A percentile compares a stretch with the other conserved stretches of the same genome.
Conservation (phyloP, 768 basidiomycete genomes). For the Psilocybe azurescens region DNA sequence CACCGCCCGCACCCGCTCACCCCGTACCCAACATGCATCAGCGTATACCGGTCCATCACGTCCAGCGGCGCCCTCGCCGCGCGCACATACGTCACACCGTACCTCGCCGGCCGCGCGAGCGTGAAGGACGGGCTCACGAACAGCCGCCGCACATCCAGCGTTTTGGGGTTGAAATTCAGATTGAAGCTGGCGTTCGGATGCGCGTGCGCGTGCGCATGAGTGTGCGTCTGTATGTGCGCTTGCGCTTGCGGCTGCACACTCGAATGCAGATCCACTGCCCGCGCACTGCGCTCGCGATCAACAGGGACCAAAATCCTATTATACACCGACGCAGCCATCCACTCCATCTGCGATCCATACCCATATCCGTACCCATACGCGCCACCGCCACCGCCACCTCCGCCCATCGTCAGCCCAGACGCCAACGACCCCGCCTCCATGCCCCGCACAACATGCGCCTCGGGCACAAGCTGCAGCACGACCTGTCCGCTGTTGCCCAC, state of each 20-base stretch:
- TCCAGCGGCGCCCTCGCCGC: slow-evolving; percentile 43
- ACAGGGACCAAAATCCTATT: slow-evolving; percentile 69
- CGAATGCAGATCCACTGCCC: slow-evolving; percentile 21
- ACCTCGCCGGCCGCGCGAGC: slow-evolving; percentile 54
- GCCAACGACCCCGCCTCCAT: slow-evolving; percentile 30
- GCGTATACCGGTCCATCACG: slow-evolving; percentile 50
- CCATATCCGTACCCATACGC: slow-evolving; percentile 39
- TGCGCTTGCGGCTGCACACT: slow-evolving; percentile 33
- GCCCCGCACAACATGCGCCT: slow-evolving; percentile 55
- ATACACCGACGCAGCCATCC: slow-evolving; percentile 69
- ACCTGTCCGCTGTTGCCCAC: slow-evolving; percentile 49
- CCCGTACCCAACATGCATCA: slow-evolving; percentile 81
- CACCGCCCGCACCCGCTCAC: slow-evolving; percentile 73
- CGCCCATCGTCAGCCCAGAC: no score
- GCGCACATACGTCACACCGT: slow-evolving; percentile 45
- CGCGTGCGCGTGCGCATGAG: background rate
- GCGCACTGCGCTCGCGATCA: slow-evolving; percentile 54
- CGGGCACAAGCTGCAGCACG: slow-evolving; percentile 77
- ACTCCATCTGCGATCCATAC: slow-evolving; percentile 48
- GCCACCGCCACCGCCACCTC: no score
- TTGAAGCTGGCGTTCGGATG: slow-evolving; percentile 12
- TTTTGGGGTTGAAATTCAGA: no score
- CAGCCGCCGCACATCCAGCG: slow-evolving; percentile 43
- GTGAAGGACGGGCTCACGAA: slow-evolving; percentile 73
- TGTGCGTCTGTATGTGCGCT: background rate